Evolutionary conservation across 2,329 filamentous ascomycete genomes (phyloP).

Genomic region (Paracoccidioides brasiliensis): DNA sequence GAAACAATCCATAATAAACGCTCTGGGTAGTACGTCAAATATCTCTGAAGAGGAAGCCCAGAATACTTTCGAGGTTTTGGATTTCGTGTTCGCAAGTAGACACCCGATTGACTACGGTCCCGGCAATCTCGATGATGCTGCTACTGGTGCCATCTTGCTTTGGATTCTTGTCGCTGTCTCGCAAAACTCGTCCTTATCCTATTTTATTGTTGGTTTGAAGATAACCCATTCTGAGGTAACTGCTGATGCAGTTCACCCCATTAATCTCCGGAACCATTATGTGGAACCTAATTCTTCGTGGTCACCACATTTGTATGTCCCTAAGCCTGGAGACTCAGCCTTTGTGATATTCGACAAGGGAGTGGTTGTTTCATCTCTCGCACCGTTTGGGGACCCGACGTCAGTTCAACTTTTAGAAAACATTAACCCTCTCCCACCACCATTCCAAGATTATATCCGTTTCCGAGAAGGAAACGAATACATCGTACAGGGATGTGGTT

Average conservation of each 20-base stretch:
- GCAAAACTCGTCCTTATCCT: slow-evolving; percentile 43
- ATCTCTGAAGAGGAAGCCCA: slow-evolving; percentile 37
- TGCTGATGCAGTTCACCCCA: slow-evolving; percentile 54
- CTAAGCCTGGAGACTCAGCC: slow-evolving; percentile 64
- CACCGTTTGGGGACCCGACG: slow-evolving; percentile 53
- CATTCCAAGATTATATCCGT: slow-evolving; percentile 78
- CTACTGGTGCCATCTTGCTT: slow-evolving; percentile 39
- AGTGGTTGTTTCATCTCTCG: slow-evolving; percentile 63
- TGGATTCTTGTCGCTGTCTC: slow-evolving; percentile 49
- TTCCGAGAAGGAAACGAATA: slow-evolving; percentile 46
- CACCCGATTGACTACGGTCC: slow-evolving; percentile 21
- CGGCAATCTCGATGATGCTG: slow-evolving; percentile 35
- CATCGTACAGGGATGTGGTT: slow-evolving; percentile 37
- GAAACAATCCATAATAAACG: slow-evolving; percentile 48
- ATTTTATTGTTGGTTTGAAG: slow-evolving; percentile 60
- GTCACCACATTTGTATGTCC: slow-evolving; percentile 61
- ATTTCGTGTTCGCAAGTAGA: slow-evolving; percentile 52
- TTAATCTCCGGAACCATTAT: slow-evolving; percentile 51
- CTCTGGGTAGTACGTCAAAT: slow-evolving; percentile 45
- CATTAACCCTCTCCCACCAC: slow-evolving; percentile 45
- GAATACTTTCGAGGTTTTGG: slow-evolving; percentile 58
- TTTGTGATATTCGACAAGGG: slow-evolving; percentile 71
- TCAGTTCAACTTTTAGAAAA: slow-evolving; percentile 63
- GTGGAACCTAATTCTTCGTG: slow-evolving; percentile 23
- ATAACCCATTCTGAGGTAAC: slow-evolving; percentile 41